Conservation (phyloP, 2,329 filamentous ascomycete species). For the Didymella arachidicola region DNA sequence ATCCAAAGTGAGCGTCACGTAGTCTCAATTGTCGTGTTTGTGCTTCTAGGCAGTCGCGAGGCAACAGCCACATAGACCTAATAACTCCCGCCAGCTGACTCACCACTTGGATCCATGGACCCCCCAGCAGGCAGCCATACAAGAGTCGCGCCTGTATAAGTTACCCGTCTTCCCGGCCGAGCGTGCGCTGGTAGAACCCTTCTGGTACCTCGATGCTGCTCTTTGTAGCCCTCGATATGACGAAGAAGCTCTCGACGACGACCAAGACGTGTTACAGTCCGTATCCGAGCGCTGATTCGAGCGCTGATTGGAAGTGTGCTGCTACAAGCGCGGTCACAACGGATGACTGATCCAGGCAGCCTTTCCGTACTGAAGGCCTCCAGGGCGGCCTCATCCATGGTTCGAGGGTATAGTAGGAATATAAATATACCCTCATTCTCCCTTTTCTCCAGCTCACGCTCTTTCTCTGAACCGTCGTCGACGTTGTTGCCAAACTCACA, state of each 20-base stretch:
- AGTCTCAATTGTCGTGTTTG: background rate
- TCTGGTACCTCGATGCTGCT: background rate
- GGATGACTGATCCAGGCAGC: constrained; percentile 23
- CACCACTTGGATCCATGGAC: background rate
- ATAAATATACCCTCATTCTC: constrained; percentile 3
- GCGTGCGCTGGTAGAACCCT: background rate
- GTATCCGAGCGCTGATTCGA: background rate
- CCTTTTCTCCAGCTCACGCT: constrained; percentile 4
- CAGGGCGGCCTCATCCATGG: background rate
- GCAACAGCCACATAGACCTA: background rate
- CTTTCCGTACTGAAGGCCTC: constrained; percentile 13
- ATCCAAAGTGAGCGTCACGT: background rate
- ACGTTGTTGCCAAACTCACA: background rate
- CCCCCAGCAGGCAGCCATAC: background rate
- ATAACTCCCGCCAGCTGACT: background rate
- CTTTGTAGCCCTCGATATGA: background rate
- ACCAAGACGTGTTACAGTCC: background rate
- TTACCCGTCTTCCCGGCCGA: background rate
- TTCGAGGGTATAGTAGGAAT: background rate
- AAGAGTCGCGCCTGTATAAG: background rate
- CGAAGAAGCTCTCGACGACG: background rate
- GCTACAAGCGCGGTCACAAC: constrained; percentile 20
- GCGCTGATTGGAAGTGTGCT: constrained; percentile 16
- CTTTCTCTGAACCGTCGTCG: constrained; percentile 7
- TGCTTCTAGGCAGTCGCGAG: background rate